Base-by-base conservation (phyloP, 495 filamentous ascomycete species). In the Filosporella fistucella region DNA sequence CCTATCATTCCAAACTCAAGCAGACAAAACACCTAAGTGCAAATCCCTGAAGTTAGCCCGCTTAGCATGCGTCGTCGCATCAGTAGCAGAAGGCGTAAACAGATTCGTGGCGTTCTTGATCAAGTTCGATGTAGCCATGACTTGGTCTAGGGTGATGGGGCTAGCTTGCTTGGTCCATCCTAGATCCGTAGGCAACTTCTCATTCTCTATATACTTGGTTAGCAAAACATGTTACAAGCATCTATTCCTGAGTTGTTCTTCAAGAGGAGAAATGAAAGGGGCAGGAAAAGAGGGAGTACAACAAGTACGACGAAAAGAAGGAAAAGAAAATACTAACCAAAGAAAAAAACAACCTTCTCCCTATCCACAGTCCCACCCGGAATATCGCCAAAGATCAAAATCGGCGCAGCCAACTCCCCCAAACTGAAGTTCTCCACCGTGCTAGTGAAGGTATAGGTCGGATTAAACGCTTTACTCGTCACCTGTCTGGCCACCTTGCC, bases 361-460 rank as follows among this genome's bases (percentile, higher is more conserved):
- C 63, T 51, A 9, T 63, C 63, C 3, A 68, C 70, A 0, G 57
- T 66, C 2, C 49, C 65, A 0, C 42, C 28, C 4, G 61, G 12
- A 1, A 58, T 47, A 51, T 76, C 65, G 3, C 71, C 72, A 39
- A 74, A 68, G n/a, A 60, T 63, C 11, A 74, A 48, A 34, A 74
- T 63, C 22, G 63, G 66, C 4, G 71, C 69, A 14, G 63, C 59
- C 3, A 67, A 39, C 54, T 74, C 72, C 3, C 69, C 71, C 5
- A 70, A 51, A 36, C 63, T 67, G 45, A 74, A 71, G 14, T 42
- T 36, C 42, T 69, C 62, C 14, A 54, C 61, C 1, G 49, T 53
- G 1, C 56, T 30, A 0, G 65, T 64, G 50, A 74, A 62, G 1
- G 49, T 61, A 43, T 65, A 69, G 1, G 49, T 63, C 17, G 67